Base-by-base conservation (phyloP, 495 filamentous ascomycete genomes). In the Pseudotulostoma volvatum region DNA sequence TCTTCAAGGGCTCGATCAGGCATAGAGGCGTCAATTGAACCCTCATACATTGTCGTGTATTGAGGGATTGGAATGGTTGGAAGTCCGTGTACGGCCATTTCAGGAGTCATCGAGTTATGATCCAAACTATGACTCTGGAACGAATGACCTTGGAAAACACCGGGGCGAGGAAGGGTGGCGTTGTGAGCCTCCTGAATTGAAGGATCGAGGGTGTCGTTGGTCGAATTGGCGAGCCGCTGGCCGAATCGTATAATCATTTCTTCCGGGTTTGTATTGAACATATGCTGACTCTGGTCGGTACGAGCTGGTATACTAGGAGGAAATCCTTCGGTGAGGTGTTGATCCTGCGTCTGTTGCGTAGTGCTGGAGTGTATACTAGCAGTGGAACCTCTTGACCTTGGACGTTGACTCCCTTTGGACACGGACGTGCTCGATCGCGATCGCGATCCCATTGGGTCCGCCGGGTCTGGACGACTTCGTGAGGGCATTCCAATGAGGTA, bases 341-440 rank as follows among this genome's bases (percentile, higher is more conserved):
- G 73, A 30, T 81, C 76, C 18, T 79, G 63, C 31, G 69, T 70
- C 33, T 78, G 68, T 44, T 81, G 80, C 21, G 77, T 79, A 4
- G 70, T 65, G 50, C 66, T 69, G 45, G 77, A 85, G 44, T 77
- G 79, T 9, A 77, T 72, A 37, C 83, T 88, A n/a, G 82, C 75
- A 3, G 84, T 90, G 33, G 85, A 94, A 30, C 79, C 84, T 59
- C 83, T 67, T 19, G 85, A 93, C 21, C 74, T 64, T 38, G 81
- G 71, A 33, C 81, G 71, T 50, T 74, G 79, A 49, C 67, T 68
- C 41, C 73, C 70, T 36, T 65, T 65, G 1, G 76, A 78, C 19
- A 63, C 54, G 21, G 68, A 63, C 14, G 71, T 76, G 51, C 67
- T 72, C 2, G 76, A 78, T 13, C 76, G 69, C 35, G 69, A 67